Evolutionary conservation across 805 yeast genomes (phyloP).

Genomic region (Zygosaccharomyces rouxii): DNA sequence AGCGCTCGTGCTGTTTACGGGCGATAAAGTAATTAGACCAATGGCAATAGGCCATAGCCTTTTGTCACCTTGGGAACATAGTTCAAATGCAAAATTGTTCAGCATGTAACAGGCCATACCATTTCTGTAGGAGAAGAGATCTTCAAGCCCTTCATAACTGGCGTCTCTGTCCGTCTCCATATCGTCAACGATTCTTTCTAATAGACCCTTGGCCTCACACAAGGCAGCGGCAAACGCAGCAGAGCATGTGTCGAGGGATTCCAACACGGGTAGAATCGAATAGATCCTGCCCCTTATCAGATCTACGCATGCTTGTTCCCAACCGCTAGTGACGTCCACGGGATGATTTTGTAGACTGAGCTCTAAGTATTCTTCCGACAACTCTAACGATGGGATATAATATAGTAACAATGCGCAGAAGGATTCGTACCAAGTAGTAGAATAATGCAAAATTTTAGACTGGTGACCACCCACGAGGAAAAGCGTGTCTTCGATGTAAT

Average conservation of each 20-base stretch:
- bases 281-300: constrained; percentile 53
- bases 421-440: constrained; percentile 67
- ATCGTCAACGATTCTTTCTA: constrained; percentile 39
- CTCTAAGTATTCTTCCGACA: constrained; percentile 41
- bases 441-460: constrained; percentile 45
- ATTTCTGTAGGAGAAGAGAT: constrained; percentile 33
- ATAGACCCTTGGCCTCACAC: constrained; percentile 59
- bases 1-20: constrained; percentile 38
- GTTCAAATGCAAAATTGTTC: constrained; percentile 30
- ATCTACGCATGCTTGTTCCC: constrained; percentile 56
- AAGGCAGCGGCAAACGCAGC: constrained; percentile 59
- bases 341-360: constrained; percentile 35
- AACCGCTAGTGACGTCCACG: constrained; percentile 39
- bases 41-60: constrained; percentile 62
- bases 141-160: constrained; percentile 13
- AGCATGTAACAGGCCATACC: constrained; percentile 44
- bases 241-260: constrained; percentile 56
- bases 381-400: constrained; percentile 50
- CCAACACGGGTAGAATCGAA: constrained; percentile 54
- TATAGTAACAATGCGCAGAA: constrained; percentile 52
- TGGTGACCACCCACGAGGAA: constrained; percentile 38
- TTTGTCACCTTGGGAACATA: constrained; percentile 37
- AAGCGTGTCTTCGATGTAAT: constrained; percentile 32
- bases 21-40: constrained; percentile 52
- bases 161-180: constrained; percentile 17